Evolutionary conservation across 441 rosid genomes (phyloP).

Genomic region (Erodium moschatum): DNA sequence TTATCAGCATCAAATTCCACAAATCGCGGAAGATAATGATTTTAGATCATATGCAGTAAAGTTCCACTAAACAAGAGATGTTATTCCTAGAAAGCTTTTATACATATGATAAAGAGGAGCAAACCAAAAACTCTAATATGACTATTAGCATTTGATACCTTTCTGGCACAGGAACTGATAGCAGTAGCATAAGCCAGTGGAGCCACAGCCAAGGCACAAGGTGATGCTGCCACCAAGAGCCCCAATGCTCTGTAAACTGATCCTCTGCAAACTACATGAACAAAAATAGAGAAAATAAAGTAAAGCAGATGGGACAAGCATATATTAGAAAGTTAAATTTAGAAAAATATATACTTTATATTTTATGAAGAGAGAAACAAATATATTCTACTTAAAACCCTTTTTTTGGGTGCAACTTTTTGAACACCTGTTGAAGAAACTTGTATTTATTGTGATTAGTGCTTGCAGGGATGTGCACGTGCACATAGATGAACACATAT

Average conservation of each 20-base stretch:
- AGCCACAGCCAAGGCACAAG: slow-evolving; percentile 96
- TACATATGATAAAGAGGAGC: slow-evolving; percentile 3
- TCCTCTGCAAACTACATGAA: slow-evolving; percentile 70
- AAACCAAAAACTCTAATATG: slow-evolving; percentile 13
- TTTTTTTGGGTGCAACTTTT: neutral
- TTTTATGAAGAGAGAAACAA: neutral
- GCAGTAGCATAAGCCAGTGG: slow-evolving; percentile 94
- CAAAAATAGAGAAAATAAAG: slow-evolving; percentile 12
- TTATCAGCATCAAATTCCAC: too few relatives aligned
- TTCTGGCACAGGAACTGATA: slow-evolving; percentile 82
- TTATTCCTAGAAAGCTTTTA: neutral
- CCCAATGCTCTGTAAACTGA: slow-evolving; percentile 87
- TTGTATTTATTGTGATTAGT: neutral
- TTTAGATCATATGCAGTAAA: neutral
- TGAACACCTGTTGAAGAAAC: neutral
- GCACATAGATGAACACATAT: neutral
- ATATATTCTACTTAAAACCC: neutral
- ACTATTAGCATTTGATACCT: slow-evolving; percentile 40
- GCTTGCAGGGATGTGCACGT: neutral
- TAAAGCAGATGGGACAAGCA: neutral
- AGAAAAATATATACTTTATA: neutral
- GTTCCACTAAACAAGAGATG: neutral
- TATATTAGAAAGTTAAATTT: neutral
- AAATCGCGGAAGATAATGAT: neutral
- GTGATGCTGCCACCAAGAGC: slow-evolving; percentile 95